phyloP scores from a whole-genome alignment of 345 rosid species.

The Populus tremula region DNA sequence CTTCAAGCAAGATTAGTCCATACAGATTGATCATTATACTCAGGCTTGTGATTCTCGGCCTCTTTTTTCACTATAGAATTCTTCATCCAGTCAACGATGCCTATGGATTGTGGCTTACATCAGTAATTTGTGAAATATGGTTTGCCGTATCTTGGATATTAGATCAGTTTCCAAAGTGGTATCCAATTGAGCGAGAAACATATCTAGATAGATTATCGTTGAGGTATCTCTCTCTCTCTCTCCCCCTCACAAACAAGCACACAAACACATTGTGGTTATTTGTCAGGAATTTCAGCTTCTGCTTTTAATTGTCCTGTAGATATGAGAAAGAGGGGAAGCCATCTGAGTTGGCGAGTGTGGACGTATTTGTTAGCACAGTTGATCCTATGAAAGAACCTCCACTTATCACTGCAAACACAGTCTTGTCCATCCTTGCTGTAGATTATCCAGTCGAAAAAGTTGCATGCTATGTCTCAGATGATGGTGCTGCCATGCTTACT shows the following conservation, averaged over 20 bases:
- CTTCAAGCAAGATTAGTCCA: constrained; percentile 81
- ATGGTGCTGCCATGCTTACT: constrained; percentile 96
- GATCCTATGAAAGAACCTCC: constrained; percentile 95
- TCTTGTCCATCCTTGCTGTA: constrained; percentile 84
- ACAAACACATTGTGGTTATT: neutral
- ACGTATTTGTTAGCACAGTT: constrained; percentile 83
- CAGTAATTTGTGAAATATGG: constrained; percentile 91
- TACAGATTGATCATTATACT: constrained; percentile 72
- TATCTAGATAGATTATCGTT: constrained; percentile 77
- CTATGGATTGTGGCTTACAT: constrained; percentile 69
- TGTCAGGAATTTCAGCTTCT: neutral
- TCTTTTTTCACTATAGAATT: constrained; percentile 85
- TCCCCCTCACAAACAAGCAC: neutral
- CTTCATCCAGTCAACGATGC: constrained; percentile 86
- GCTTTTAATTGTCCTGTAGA: constrained; percentile 25
- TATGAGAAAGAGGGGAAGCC: constrained; percentile 79
- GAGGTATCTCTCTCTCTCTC: constrained; percentile 32
- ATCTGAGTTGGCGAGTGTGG: constrained; percentile 64
- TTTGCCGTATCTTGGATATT: constrained; percentile 93
- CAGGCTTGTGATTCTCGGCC: constrained; percentile 67
- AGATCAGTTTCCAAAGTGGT: constrained; percentile 92
- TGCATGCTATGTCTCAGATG: constrained; percentile 92
- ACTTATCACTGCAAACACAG: constrained; percentile 89
- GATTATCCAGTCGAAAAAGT: constrained; percentile 85
- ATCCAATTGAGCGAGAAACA: constrained; percentile 75